phyloP scores from a whole-genome alignment of 306 rosid genomes.

The Corylus americana region DNA sequence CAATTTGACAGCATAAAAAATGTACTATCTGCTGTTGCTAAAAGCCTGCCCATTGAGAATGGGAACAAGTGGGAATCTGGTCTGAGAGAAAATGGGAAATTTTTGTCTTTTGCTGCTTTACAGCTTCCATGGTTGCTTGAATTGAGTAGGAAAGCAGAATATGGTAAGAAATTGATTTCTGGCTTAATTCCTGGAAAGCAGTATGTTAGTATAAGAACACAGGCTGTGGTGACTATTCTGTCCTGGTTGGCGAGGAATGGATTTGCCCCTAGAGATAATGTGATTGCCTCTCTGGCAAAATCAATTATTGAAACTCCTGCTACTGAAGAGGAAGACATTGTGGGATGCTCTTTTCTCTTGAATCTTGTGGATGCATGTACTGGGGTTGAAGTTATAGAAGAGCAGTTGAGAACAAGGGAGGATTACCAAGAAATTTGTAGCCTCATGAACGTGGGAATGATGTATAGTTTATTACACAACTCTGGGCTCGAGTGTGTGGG shows the following conservation, averaged over 20 bases:
- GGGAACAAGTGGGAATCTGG: conserved; percentile 61
- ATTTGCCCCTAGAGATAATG: conserved; percentile 78
- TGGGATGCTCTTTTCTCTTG: conserved; percentile 76
- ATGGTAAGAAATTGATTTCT: conserved; percentile 33
- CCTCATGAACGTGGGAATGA: conserved; percentile 92
- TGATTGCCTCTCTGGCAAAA: conserved; percentile 77
- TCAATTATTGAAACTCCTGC: conserved; percentile 72
- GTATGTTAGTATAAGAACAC: conserved; percentile 55
- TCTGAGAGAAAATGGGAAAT: conserved; percentile 79
- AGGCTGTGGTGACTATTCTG: conserved; percentile 75
- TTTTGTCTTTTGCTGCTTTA: conserved; percentile 72
- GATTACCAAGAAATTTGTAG: conserved; percentile 79
- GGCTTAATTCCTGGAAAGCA: conserved; percentile 47
- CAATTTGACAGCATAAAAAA: conserved; percentile 52
- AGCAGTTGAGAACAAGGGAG: conserved; percentile 75
- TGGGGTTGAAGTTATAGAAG: conserved; percentile 94
- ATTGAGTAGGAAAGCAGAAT: conserved; percentile 60
- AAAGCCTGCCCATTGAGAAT: conserved; percentile 65
- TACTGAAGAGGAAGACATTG: conserved; percentile 71
- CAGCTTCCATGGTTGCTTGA: conserved; percentile 93
- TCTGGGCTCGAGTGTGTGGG: conserved; percentile 61
- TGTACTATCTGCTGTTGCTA: conserved; percentile 60
- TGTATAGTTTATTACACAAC: conserved; percentile 78
- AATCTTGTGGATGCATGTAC: conserved; percentile 83
- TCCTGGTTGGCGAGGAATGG: conserved; percentile 94